Evolutionary conservation across 2,329 filamentous ascomycete genomes (phyloP), one percentile per base, ranked within the genome.

Genomic region (Pseudophaeomoniella oleicola): DNA sequence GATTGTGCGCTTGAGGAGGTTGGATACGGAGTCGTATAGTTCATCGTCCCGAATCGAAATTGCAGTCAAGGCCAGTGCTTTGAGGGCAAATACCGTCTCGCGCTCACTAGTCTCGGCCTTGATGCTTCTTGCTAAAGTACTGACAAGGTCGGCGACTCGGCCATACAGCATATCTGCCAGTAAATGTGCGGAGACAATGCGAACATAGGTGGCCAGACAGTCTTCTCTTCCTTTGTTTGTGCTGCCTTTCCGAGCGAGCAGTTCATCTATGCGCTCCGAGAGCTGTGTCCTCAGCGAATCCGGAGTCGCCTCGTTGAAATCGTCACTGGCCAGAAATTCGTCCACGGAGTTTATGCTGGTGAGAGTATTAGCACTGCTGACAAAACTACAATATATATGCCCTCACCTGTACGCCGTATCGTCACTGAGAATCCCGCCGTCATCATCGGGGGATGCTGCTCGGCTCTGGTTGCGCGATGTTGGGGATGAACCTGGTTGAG

Each of bases 231-330:
- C 74, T 43, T 81, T 72, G 16, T 69, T 72, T 45, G 77, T 85
- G 56, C 78, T 84, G 45, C 79, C 75, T 66, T 92, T 93, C 48
- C 82, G 77, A 46, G 82, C 75, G 37, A 79, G 66, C 17, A 93
- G 71, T 46, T 81, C 75, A 34, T 78, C 67, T 43, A 92, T 75
- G 39, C 78, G 72, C 42, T 77, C 70, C 17, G 68, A 63, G 19
- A 87, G 59, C 39, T 73, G 69, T 12, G 71, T 60, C 32, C 75
- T 69, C 71, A 81, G 82, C 14, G 63, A 62, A 16, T 68, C 67
- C 34, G 66, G 59, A 10, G 59, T 55, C 13, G 65, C 55, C 16
- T 67, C 62, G 5, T 70, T 67, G 19, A 61, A 57, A 36, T 74
- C 71, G n/a, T 66, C 65, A 31, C 60, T 60, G 32, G 66, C 62